phyloP scores from a whole-genome alignment of 1,139 yeast genomes.

The Kurtzmaniella natalensis region DNA sequence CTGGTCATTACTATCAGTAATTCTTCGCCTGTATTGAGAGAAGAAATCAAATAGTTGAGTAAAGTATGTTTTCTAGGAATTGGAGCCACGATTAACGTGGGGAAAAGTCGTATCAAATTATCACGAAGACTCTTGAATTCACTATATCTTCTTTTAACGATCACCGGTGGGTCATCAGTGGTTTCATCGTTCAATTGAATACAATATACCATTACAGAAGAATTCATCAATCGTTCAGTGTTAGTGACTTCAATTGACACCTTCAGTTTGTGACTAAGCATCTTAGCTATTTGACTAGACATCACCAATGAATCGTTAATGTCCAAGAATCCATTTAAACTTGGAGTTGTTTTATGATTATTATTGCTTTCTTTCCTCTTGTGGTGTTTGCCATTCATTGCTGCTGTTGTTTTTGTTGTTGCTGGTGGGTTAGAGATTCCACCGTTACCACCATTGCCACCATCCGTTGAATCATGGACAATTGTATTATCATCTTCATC shows the following conservation, averaged over 20 bases:
- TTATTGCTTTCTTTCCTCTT: too few species aligned
- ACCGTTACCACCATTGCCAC: too few species aligned
- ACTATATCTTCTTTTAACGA: conserved; percentile 48
- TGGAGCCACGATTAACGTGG: conserved; percentile 51
- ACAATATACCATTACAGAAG: conserved; percentile 37
- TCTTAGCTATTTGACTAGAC: conserved; percentile 30
- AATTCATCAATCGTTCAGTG: conserved; percentile 33
- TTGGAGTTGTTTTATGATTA: neutral
- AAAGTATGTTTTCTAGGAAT: conserved; percentile 57
- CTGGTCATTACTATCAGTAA: conserved; percentile 38
- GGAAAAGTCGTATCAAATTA: conserved; percentile 40
- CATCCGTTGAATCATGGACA: too few species aligned
- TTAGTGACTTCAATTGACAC: conserved; percentile 25
- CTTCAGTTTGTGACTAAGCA: conserved; percentile 22
- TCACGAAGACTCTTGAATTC: conserved; percentile 52
- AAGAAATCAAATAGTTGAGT: conserved; percentile 35
- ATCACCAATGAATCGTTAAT: conserved; percentile 36
- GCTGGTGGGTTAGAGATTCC: too few species aligned
- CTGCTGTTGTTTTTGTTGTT: too few species aligned
- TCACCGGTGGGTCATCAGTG: conserved; percentile 13
- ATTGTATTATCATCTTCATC: neutral
- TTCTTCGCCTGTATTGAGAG: conserved; percentile 37
- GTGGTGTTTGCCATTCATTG: too few species aligned
- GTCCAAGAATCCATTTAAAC: conserved; percentile 11
- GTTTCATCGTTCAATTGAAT: conserved; percentile 20